Conservation (phyloP, 805 yeast species). For the Saccharomycopsis schoenii region DNA sequence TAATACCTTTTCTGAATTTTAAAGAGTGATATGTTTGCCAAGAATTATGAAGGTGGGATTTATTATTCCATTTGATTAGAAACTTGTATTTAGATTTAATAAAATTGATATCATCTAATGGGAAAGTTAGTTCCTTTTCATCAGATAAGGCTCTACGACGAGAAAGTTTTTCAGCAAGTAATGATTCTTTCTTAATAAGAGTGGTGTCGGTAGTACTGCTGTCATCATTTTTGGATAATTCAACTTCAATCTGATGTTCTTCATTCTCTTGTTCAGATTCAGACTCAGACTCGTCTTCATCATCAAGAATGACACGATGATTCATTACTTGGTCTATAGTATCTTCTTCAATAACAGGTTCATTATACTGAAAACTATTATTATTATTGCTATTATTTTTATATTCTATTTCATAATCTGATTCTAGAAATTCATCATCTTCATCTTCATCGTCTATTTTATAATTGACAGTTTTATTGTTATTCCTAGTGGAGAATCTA, state of each 20-base stretch:
- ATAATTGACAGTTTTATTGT: constrained; percentile 57
- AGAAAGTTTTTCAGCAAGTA: constrained; percentile 20
- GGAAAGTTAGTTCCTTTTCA: constrained; percentile 22
- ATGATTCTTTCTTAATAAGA: constrained; percentile 4
- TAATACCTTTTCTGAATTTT: constrained; percentile 57
- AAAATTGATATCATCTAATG: constrained; percentile 31
- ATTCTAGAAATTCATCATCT: constrained; percentile 30
- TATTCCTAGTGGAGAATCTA: constrained; percentile 72
- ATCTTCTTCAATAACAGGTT: constrained; percentile 10
- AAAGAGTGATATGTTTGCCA: constrained; percentile 69
- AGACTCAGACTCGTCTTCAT: constrained; percentile 20
- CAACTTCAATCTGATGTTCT: constrained; percentile 19
- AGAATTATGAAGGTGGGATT: constrained; percentile 88
- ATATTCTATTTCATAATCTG: constrained; percentile 22
- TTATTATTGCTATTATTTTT: neutral
- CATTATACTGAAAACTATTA: neutral
- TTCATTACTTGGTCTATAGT: constrained; percentile 43
- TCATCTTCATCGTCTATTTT: constrained; percentile 54
- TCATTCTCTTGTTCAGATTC: constrained; percentile 17
- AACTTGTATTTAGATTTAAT: constrained; percentile 54
- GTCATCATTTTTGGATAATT: neutral
- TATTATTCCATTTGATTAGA: constrained; percentile 75
- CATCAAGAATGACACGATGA: constrained; percentile 34
- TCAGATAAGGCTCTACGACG: constrained; percentile 23
- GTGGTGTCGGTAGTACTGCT: neutral